Base-by-base conservation (phyloP, 139 green algal genomes). In the Chlamydomonas incerta region DNA sequence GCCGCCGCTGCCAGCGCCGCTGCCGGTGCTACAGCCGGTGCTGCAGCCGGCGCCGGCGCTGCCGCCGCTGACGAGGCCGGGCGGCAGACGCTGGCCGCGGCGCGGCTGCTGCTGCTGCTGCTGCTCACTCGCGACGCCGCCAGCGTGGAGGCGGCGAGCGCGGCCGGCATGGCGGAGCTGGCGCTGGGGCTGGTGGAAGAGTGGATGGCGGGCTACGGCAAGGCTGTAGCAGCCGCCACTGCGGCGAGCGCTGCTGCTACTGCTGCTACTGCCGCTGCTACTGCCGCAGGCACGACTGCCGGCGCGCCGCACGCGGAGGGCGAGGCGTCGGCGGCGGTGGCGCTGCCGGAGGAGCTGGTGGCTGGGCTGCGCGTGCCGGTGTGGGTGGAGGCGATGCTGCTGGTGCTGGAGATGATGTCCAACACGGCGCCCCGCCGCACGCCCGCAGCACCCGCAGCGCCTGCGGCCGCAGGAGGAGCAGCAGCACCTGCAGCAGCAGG, bases 381-480 rank as follows among this genome's bases (percentile, higher is more conserved):
- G 72, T 98, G 96, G 96, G 90, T 96, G 34, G 93, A 97, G 69
- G 92, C 92, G 0, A 52, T 95, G 77, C 87, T 99, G 77, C 84
- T 99, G 66, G 65, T 95, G 37, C 84, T 98, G n/a, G 92, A 97
- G 73, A 77, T 90, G 4, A 69, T 97, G 46, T 79, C 86, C 11
- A 90, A 81, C 63, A 93, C 89, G 5, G 69, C 75, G 28, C 85
- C 81, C 57, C 47, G 58, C 2, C 63, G 58, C 33, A 23, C 20
- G 26, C 28, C 57, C 26, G 21, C 14, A 47, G 35, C n/a, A 1
- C 10, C 47, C 77, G 55, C 52, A 14, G 18, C n/a, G 17, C 28
- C 18, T 52, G 37, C 20, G 6, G 28, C 50, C 11, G 31, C n/a
- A n/a, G n/a, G n/a, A n/a, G n/a, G n/a, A 50, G 74, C 74, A 65